Base-by-base conservation (phyloP, 2,329 filamentous ascomycete genomes). In the Colletotrichum shisoi region DNA sequence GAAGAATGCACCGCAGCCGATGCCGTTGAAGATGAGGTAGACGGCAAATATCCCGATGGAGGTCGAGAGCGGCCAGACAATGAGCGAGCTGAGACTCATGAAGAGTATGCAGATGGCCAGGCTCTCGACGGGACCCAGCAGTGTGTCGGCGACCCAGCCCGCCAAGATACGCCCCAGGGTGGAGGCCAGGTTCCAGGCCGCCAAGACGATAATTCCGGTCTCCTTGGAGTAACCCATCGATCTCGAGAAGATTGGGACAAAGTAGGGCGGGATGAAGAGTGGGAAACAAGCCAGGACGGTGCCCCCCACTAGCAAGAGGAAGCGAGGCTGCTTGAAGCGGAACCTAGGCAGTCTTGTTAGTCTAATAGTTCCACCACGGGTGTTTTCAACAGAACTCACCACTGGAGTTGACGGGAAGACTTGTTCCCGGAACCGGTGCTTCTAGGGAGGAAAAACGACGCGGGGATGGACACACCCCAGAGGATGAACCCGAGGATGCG, bases 1-100 rank as follows among this genome's bases (percentile, higher is more conserved):
- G 62, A 75, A 75, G 52, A 75, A 75, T 1, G 73, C 73, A 3
- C 73, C 73, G 31, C 73, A 74, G 3, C 73, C 73, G 17, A 74
- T 70, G 17, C 73, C 73, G 51, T 73, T 75, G 49, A 75, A 57
- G 9, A 74, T 61, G 34, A 73, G 69, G n/a, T 73, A 74, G 4
- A 71, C 48, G 0, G 69, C 64, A 3, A 75, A 64, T 24, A 72
- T 52, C 7, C 70, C 71, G 21, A 73, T 69, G 4, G 40, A 71
- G 1, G 71, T 71, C 0, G 73, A 70, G 57, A 75, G 72, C 1
- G 73, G 73, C 73, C 73, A 75, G 2, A 74, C 70, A 6, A 67
- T 67, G 7, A 75, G 58, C 0, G 70, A 69, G 60, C 73, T 75
- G 17, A 73, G 46, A 7, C 70, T 69, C 39, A 73, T 73, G 42